A percentile compares a stretch with the other conserved stretches of the same genome.
These are phyloP conservation scores for Suhomyces taliae DNA, from an alignment of 1,139 yeast genomes.

Conservation along the genomic window DNA sequence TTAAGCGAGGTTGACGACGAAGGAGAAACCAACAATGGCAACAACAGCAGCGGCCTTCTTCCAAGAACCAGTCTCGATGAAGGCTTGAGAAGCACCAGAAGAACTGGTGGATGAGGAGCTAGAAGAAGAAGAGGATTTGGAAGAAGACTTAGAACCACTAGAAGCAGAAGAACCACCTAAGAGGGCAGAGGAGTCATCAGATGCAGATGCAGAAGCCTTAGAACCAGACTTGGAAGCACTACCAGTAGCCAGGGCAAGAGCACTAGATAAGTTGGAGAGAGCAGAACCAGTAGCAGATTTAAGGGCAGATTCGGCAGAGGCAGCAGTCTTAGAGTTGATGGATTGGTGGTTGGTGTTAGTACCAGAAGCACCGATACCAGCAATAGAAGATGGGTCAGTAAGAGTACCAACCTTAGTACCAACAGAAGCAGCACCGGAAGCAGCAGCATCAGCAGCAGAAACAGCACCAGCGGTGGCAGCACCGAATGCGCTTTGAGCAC, in stretches of 20 bases:
- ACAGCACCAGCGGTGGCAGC: constrained; percentile 13
- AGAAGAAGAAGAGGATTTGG: constrained; percentile 12
- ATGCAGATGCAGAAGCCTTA: too few species aligned
- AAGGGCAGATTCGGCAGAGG: constrained; percentile 4
- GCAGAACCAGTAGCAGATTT: constrained; percentile 1
- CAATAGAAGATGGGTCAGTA: constrained; percentile 1
- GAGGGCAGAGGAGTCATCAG: too few species aligned
- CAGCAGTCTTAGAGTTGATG: constrained; percentile 1
- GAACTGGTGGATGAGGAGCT: constrained; percentile 14
- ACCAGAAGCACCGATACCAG: background rate
- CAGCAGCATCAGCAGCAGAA: constrained; percentile 3
- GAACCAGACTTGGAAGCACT: background rate
- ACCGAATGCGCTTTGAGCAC: constrained; percentile 16
- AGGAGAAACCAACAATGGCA: constrained; percentile 39
- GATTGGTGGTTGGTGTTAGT: background rate
- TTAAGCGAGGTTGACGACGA: constrained; percentile 36
- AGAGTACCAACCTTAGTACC: constrained; percentile 1
- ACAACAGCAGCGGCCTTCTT: constrained; percentile 41
- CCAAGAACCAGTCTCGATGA: constrained; percentile 34
- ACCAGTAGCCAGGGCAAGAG: background rate
- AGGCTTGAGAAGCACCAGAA: constrained; percentile 13
- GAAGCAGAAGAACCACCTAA: background rate
- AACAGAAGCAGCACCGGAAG: constrained; percentile 5
- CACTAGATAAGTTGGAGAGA: background rate
- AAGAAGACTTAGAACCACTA: constrained; percentile 2